These are phyloP conservation scores for Sorghum bicolor DNA, from an alignment of 176 grass and related monocot genomes.

Conservation along the genomic window Sorghum_bicolor_NCBIv3 NC_012870.2:73781501-73782000, in stretches of 20 bases:
- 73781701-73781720: constrained; percentile 80
- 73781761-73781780: constrained; percentile 59
- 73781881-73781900: constrained; percentile 53
- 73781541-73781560: constrained; percentile 73
- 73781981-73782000: constrained; percentile 55
- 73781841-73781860: constrained; percentile 53
- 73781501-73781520: constrained; percentile 64
- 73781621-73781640: not conserved
- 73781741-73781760: constrained; percentile 45
- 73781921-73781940: constrained; percentile 41
- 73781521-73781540: constrained; percentile 69
- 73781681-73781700: constrained; percentile 80
- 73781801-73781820: constrained; percentile 57
- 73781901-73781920: constrained; percentile 70
- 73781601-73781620: not conserved
- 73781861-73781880: constrained; percentile 42
- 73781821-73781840: constrained; percentile 61
- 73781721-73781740: constrained; percentile 32
- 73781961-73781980: constrained; percentile 58
- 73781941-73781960: constrained; percentile 32
- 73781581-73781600: constrained; percentile 67
- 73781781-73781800: constrained; percentile 63
- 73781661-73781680: constrained; percentile 60
- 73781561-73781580: constrained; percentile 70
- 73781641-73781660: constrained; percentile 8